phyloP scores from a whole-genome alignment of 129 eudicot genomes.

The Saussurea involucrata region DNA sequence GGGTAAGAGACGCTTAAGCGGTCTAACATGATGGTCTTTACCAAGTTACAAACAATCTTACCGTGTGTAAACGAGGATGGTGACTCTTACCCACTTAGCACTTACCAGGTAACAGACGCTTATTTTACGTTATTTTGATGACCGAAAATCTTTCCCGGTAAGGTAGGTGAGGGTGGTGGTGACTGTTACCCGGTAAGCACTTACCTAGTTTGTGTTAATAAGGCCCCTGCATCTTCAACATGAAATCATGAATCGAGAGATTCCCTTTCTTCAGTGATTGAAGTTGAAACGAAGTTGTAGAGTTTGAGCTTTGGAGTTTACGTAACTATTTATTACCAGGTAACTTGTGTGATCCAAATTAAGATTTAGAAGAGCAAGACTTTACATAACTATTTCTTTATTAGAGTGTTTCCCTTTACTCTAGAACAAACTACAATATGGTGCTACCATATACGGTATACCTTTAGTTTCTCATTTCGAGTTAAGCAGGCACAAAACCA shows the following conservation, averaged over 20 bases:
- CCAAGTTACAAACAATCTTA: too few relatives aligned
- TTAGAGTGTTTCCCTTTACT: background rate
- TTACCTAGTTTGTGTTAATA: too few relatives aligned
- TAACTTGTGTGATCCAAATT: background rate
- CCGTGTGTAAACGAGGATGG: too few relatives aligned
- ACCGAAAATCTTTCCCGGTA: background rate
- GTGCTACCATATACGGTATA: background rate
- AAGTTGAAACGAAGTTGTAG: too few relatives aligned
- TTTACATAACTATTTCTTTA: background rate
- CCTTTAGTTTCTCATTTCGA: background rate
- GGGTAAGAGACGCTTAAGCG: background rate
- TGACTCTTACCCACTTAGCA: background rate
- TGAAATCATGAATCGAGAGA: too few relatives aligned
- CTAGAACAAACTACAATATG: background rate
- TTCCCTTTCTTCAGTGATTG: too few relatives aligned
- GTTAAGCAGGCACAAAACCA: background rate
- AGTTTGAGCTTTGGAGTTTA: too few relatives aligned
- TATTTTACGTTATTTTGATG: background rate
- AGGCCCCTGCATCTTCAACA: too few relatives aligned
- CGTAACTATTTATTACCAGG: background rate
- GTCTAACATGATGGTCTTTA: background rate
- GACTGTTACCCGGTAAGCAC: too few relatives aligned
- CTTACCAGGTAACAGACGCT: background rate
- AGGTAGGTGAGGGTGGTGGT: background rate
- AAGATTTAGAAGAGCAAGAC: background rate